Evolutionary conservation across 352 stramenopile genomes (phyloP), one percentile per base, ranked within the genome.

Genomic region (Pythium rishiriense): DNA sequence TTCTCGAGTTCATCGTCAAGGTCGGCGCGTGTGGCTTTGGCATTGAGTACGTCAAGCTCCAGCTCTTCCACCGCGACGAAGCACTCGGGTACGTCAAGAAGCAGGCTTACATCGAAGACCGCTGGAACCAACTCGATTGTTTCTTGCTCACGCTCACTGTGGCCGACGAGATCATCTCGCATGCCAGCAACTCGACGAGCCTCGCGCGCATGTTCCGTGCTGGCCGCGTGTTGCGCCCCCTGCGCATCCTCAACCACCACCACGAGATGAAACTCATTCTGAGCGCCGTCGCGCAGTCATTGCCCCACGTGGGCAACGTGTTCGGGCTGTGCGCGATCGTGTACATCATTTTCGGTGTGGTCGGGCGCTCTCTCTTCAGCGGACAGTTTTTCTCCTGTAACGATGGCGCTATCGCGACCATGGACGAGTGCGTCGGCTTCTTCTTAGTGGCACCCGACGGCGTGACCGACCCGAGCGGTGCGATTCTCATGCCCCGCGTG

Each of bases 181-280:
- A 65, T 3, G 61, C 76, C 28, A 74, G 85, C 51, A 70, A 74
- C 11, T 58, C 90, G 24, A 76, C 24, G 2, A 50, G 74, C 7
- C 33, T 61, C 2, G 81, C 79, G 5, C 81, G 79, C 9, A 77
- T 90, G n/a, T 88, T 93, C 28, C 81, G 81, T 37, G 84, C 82
- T 1, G 80, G 77, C 12, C 82, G 84, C 19, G 84, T 93, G 19
- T 58, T 93, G 8, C 69, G 81, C 0, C 84, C 84, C 1, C 56
- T 93, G 24, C 78, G 84, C 3, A 90, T 93, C 57, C 47, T 93
- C 6, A 91, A 88, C 54, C 83, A 88, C 53, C 85, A 93, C 60
- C 66, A 74, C 28, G 84, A 93, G 52, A 93, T 91, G 84, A 90
- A 93, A 42, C 60, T 68, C 9, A 90, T 93, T 22, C 53, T 93